Percentiles rank a stretch among this genome's conserved stretches.
Evolutionary conservation across 179 eudicot species (phyloP).

Genomic region (Sideroxylon spinosum): DNA sequence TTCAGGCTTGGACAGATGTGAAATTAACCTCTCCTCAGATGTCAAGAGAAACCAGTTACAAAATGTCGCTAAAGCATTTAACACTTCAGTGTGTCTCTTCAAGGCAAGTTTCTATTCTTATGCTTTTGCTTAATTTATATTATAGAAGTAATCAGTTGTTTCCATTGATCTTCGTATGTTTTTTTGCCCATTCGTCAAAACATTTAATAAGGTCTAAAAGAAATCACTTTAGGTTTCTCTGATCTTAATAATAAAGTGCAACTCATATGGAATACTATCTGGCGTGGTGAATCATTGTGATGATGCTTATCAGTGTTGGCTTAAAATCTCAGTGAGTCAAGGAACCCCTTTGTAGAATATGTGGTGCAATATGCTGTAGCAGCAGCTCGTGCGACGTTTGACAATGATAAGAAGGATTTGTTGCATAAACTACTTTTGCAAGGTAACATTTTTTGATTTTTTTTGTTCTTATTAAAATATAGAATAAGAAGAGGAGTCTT

Average conservation of each 20-base stretch:
- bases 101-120: conserved; percentile 46
- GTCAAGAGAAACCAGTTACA: conserved; percentile 79
- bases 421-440: conserved; percentile 63
- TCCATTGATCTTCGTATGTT: neutral
- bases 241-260: neutral
- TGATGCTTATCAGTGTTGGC: conserved; percentile 18
- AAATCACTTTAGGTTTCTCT: neutral
- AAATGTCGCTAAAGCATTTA: conserved; percentile 59
- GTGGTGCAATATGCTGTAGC: conserved; percentile 90
- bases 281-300: neutral
- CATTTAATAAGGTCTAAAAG: neutral
- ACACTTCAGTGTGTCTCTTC: conserved; percentile 67
- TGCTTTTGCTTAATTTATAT: neutral
- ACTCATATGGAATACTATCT: neutral
- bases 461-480: conserved; percentile 3
- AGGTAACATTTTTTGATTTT: conserved; percentile 43
- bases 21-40: conserved; percentile 96
- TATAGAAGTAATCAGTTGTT: neutral
- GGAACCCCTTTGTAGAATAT: conserved; percentile 93
- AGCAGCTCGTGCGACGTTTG: conserved; percentile 69
- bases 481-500: too few relatives aligned
- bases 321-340: conserved; percentile 52
- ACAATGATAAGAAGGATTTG: conserved; percentile 47
- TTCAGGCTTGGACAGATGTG: conserved; percentile 87
- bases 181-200: neutral